phyloP scores from a whole-genome alignment of 148 eudicot genomes.

The Gaultheria prostrata region DNA sequence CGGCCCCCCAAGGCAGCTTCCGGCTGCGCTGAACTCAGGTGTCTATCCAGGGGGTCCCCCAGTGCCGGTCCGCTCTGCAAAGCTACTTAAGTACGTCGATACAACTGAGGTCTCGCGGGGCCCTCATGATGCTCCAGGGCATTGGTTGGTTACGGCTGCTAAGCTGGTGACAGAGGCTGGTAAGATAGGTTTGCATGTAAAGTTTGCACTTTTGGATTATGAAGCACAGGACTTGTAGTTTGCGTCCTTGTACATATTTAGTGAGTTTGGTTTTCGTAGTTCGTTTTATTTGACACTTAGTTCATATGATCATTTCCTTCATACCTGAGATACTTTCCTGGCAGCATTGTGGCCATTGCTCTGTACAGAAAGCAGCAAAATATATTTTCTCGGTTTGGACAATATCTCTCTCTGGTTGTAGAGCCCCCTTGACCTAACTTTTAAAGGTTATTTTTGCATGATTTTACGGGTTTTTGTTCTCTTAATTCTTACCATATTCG shows the following conservation, averaged over 20 bases:
- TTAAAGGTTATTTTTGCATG: no score
- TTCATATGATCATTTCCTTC: background rate
- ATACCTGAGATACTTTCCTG: no score
- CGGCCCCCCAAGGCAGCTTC: conserved; percentile 55
- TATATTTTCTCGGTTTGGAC: background rate
- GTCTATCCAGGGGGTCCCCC: conserved; percentile 94
- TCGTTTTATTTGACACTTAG: background rate
- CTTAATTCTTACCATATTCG: background rate
- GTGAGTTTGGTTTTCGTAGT: background rate
- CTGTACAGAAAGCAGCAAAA: background rate
- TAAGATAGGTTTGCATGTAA: conserved; percentile 77
- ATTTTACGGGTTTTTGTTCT: background rate
- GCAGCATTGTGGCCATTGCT: background rate
- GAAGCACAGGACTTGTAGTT: conserved; percentile 34
- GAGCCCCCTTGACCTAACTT: no score
- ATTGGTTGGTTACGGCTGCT: conserved; percentile 92
- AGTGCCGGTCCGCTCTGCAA: conserved; percentile 54
- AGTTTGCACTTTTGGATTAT: conserved; percentile 81
- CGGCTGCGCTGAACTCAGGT: conserved; percentile 75
- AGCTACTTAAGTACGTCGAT: conserved; percentile 70
- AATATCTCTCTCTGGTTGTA: background rate
- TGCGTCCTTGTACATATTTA: conserved; percentile 22
- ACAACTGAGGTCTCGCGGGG: conserved; percentile 71
- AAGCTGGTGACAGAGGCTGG: conserved; percentile 74
- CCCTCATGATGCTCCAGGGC: conserved; percentile 86